phyloP scores from a whole-genome alignment of 1,284 basidiomycete species.

The Trichosporon coremiiforme region DNA sequence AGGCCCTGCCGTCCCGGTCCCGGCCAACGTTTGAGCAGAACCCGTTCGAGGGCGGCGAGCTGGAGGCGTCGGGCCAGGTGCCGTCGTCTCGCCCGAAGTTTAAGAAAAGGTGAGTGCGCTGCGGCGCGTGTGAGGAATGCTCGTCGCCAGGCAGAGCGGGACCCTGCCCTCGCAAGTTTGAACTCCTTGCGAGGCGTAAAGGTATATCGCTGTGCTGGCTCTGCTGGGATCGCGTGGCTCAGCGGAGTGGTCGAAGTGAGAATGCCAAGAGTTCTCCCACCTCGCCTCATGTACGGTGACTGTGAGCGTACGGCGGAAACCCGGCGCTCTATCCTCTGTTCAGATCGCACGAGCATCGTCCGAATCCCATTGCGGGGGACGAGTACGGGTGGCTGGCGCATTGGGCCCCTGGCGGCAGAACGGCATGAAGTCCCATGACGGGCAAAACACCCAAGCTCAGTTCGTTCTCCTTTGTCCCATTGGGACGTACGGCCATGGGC shows the following conservation, averaged over 20 bases:
- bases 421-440: slow-evolving; percentile 2
- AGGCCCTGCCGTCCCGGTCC: slow-evolving; percentile 26
- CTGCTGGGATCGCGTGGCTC: not conserved
- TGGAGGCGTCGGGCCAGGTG: slow-evolving; percentile 19
- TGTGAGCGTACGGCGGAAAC: not conserved
- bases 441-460: slow-evolving; percentile 1
- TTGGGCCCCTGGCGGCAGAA: slow-evolving; percentile 4
- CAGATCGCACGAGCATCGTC: slow-evolving; percentile 4
- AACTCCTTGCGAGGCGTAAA: not conserved
- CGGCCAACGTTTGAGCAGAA: slow-evolving; percentile 20
- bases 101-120: slow-evolving; percentile 10
- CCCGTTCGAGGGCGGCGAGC: slow-evolving; percentile 24
- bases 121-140: not conserved
- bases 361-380: not conserved
- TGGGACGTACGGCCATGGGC: not conserved
- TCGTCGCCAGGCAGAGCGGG: not conserved
- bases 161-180: not conserved
- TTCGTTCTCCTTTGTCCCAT: not conserved
- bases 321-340: not conserved
- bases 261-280: not conserved
- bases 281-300: slow-evolving; percentile 3
- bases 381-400: not conserved
- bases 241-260: not conserved
- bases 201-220: not conserved
- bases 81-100: slow-evolving; percentile 20